Evolutionary conservation across 2,329 filamentous ascomycete genomes (phyloP).

Genomic region (Elsinoe batatas): DNA sequence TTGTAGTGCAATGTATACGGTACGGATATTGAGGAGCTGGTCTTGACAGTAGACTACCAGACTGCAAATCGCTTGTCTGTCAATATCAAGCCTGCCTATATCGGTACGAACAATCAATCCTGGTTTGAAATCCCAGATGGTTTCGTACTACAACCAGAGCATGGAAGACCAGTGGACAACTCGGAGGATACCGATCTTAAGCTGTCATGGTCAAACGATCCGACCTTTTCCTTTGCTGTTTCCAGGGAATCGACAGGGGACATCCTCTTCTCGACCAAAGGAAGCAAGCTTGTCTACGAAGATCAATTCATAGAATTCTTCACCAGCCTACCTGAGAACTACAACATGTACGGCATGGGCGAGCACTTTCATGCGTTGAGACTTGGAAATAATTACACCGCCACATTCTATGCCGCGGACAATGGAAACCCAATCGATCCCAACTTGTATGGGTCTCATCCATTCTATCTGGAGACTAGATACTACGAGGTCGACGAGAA

Average conservation of each 20-base stretch:
- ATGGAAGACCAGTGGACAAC: constrained; percentile 31
- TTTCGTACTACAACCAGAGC: constrained; percentile 48
- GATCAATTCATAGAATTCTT: constrained; percentile 70
- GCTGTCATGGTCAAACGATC: constrained; percentile 47
- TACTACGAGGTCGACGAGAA: constrained; percentile 52
- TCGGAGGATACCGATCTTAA: constrained; percentile 39
- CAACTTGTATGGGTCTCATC: constrained; percentile 68
- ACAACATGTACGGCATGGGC: constrained; percentile 66
- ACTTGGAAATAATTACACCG: constrained; percentile 62
- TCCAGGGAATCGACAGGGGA: constrained; percentile 52
- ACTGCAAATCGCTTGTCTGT: constrained; percentile 56
- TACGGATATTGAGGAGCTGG: constrained; percentile 58
- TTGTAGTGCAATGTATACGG: constrained; percentile 63
- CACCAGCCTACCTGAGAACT: constrained; percentile 55
- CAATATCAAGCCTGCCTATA: constrained; percentile 56
- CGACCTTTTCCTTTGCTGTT: constrained; percentile 48
- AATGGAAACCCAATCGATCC: constrained; percentile 52
- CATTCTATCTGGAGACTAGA: constrained; percentile 69
- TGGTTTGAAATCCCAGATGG: constrained; percentile 55
- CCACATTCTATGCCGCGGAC: constrained; percentile 60
- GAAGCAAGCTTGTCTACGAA: constrained; percentile 58
- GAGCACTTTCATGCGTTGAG: constrained; percentile 63
- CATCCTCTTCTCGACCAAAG: constrained; percentile 56
- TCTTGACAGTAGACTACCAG: constrained; percentile 59
- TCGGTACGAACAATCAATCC: constrained; percentile 32